Percentiles rank a stretch among this genome's conserved stretches.
Conservation (phyloP, 2,329 filamentous ascomycete species). For the Cytospora piceicola region DNA sequence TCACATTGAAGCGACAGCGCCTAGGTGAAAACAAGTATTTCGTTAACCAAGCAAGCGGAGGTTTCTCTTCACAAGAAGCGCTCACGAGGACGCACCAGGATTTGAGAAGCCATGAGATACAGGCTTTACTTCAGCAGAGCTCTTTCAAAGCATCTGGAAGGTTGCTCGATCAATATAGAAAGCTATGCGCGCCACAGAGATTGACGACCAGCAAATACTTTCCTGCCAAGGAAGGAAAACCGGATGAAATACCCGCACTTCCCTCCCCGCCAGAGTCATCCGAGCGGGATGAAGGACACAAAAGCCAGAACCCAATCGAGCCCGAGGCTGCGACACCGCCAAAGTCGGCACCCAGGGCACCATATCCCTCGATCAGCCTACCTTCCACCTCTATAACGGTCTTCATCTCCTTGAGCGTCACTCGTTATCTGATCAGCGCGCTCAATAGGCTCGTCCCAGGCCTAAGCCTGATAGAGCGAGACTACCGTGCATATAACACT, state of each 20-base stretch:
- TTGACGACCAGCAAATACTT: constrained; percentile 34
- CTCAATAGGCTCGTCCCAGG: constrained; percentile 35
- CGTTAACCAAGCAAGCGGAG: neutral
- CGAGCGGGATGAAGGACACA: neutral
- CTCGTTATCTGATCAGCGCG: constrained; percentile 28
- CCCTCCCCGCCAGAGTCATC: neutral
- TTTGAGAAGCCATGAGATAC: neutral
- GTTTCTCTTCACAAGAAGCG: neutral
- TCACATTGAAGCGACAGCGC: constrained; percentile 7
- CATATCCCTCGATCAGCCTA: constrained; percentile 28
- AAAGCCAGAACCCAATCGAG: neutral
- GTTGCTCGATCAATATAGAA: constrained; percentile 36
- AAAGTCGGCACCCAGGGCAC: constrained; percentile 13
- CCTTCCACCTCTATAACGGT: constrained; percentile 30
- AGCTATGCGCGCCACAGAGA: constrained; percentile 34
- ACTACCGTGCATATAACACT: constrained; percentile 36
- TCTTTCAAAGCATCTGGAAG: constrained; percentile 19
- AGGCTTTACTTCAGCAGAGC: constrained; percentile 13
- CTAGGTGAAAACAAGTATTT: neutral
- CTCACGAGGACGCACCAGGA: neutral
- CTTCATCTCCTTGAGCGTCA: constrained; percentile 36
- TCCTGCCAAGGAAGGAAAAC: neutral
- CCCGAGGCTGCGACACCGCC: neutral
- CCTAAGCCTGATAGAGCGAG: constrained; percentile 37
- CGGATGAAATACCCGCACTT: neutral